Evolutionary conservation across 2,329 filamentous ascomycete genomes (phyloP), one percentile per base, ranked within the genome.

Genomic region (Calonectria leucothoes): DNA sequence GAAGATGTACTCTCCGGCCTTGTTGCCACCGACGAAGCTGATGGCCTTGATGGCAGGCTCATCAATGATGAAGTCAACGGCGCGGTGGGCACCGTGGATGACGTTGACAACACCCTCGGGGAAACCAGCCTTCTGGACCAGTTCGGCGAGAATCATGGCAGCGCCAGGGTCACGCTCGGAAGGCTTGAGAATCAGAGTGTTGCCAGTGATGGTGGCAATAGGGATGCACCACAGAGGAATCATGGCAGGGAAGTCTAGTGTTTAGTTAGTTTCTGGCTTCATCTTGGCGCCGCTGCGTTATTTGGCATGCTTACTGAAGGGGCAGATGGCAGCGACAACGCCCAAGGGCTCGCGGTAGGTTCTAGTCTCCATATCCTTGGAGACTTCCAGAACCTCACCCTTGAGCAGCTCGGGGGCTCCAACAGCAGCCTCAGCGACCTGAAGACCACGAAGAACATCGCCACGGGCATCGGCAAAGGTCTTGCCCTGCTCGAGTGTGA

Each of bases 171-270:
- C 94, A 72, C 94, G 92, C 87, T 97, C 94, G 1, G 94, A 96
- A 12, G 94, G 94, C 89, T 97, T 97, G 79, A 97, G 88, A 78
- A 97, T 91, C 72, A 95, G 88, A 17, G 94, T 96, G 88, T 97
- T 97, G 66, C 94, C 94, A 23, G 94, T 95, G 33, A 96, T 91
- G 52, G 94, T 94, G 59, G 94, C 94, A 79, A 97, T 94, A 48
- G 94, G 95, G 75, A 97, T 95, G 74, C 91, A 95, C 94, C 94
- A 97, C n/a, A 97, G 89, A 4, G 94, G 95, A 83, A 97, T 97
- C 94, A 97, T 97, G 79, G 94, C 94, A 52, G 94, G 94, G 86
- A 97, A 97, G 88, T 97, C 93, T 94, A 74, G 3, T 23, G n/a
- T 33, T 4, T 7, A n/a, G 59, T 80, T 70, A 79, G 74, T 37